Conservation (phyloP, 139 green algal species). For the Chlamydomonas sp. region DNA sequence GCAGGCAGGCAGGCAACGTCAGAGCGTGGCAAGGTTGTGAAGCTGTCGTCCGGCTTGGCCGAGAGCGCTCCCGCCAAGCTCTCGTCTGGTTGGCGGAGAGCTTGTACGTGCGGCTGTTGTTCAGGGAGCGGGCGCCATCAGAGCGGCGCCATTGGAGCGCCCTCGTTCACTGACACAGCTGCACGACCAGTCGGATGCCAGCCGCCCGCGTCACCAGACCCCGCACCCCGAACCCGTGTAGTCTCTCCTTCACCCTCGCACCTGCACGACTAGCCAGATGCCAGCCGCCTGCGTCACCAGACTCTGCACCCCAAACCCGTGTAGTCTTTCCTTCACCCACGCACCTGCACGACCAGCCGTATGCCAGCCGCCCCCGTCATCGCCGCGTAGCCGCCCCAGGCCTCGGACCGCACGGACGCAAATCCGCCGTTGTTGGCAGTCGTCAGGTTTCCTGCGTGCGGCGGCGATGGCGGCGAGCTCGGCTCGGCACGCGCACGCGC, state of each 20-base stretch:
- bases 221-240: not conserved
- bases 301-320: not conserved
- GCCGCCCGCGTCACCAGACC: not conserved
- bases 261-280: no score
- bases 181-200: no score
- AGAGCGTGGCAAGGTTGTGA: conserved; percentile 19
- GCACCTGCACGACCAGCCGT: not conserved
- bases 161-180: no score
- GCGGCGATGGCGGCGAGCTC: not conserved
- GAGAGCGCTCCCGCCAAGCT: no score
- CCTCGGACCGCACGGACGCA: not conserved
- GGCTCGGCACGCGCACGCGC: no score
- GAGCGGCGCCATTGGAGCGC: no score
- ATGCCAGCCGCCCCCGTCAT: not conserved
- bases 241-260: no score
- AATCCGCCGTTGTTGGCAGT: conserved; percentile 12
- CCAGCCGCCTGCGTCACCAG: not conserved
- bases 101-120: conserved; percentile 6
- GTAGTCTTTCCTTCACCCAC: not conserved
- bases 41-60: conserved; percentile 12
- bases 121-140: no score
- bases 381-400: conserved; percentile 4
- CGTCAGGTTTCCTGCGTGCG: conserved; percentile 8
- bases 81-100: no score
- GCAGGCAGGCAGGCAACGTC: no score